Percentiles rank a stretch among this genome's conserved stretches.
These are phyloP conservation scores for Coelastrella sp. DNA, from an alignment of 139 green algal genomes.

Conservation along the genomic window DNA sequence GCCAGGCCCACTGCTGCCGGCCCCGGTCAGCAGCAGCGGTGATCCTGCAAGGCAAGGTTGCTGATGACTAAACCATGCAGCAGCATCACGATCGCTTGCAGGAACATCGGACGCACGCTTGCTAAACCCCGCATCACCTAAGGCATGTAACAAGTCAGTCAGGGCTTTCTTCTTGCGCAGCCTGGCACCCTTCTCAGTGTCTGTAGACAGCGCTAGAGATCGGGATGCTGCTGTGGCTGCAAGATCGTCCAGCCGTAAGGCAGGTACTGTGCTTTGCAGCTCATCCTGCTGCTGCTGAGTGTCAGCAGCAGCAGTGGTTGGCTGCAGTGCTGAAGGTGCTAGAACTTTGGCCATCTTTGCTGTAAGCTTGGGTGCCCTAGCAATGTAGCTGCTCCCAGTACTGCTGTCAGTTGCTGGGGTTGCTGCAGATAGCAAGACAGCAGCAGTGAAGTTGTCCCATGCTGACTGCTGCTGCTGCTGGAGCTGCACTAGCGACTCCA, in stretches of 20 bases:
- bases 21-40: neutral
- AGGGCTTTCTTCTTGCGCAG: conserved; percentile 95
- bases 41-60: neutral
- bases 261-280: neutral
- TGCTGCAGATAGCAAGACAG: neutral
- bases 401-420: neutral
- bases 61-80: conserved; percentile 65
- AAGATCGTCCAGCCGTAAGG: conserved; percentile 67
- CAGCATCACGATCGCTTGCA: conserved; percentile 52
- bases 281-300: neutral
- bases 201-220: conserved; percentile 66
- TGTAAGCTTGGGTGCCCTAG: conserved; percentile 58
- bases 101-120: conserved; percentile 74
- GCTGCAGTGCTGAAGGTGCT: neutral
- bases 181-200: conserved; percentile 80
- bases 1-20: neutral
- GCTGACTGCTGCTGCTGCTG: conserved; percentile 8
- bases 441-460: neutral
- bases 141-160: conserved; percentile 79
- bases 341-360: conserved; percentile 46
- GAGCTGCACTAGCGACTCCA: neutral
- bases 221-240: conserved; percentile 63
- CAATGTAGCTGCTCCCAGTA: conserved; percentile 27
- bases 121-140: conserved; percentile 80
- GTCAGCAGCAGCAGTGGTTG: conserved; percentile 12